A percentile compares a stretch with the other conserved stretches of the same genome.
Conservation (phyloP, 352 stramenopile species). For the Peronospora belbahrii region DNA sequence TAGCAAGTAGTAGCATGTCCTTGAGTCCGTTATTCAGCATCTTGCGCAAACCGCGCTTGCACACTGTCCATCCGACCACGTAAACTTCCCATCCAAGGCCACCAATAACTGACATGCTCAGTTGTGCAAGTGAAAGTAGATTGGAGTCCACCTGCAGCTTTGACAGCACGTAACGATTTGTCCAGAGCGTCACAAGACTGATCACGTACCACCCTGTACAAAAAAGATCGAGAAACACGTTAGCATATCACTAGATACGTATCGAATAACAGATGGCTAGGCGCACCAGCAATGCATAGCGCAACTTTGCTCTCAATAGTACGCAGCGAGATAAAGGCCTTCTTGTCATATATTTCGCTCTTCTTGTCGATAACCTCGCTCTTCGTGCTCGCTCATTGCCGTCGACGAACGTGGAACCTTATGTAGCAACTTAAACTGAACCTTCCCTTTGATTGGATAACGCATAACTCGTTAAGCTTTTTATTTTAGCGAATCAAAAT, state of each 20-base stretch:
- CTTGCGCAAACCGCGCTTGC: constrained; percentile 40
- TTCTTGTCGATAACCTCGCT: too few relatives aligned
- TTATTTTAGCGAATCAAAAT: too few relatives aligned
- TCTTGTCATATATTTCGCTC: constrained; percentile 25
- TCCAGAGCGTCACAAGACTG: constrained; percentile 77
- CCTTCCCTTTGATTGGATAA: too few relatives aligned
- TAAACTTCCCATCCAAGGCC: constrained; percentile 65
- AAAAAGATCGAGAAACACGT: not conserved
- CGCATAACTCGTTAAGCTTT: too few relatives aligned
- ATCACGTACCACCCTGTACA: constrained; percentile 66
- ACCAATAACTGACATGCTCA: constrained; percentile 73
- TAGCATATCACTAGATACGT: not conserved
- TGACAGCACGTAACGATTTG: constrained; percentile 73
- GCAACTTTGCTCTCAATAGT: constrained; percentile 52
- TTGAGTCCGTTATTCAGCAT: constrained; percentile 56
- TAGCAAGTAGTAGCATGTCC: constrained; percentile 77
- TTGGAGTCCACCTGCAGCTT: constrained; percentile 74
- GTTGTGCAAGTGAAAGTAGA: constrained; percentile 62
- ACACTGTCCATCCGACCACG: constrained; percentile 54
- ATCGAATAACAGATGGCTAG: not conserved
- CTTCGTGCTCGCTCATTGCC: too few relatives aligned
- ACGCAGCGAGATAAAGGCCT: constrained; percentile 14
- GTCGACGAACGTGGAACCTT: too few relatives aligned
- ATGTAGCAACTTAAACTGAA: too few relatives aligned
- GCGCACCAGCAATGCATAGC: constrained; percentile 48